Base-by-base conservation (phyloP, 495 filamentous ascomycete genomes). In the Entonaema liquescens region DNA sequence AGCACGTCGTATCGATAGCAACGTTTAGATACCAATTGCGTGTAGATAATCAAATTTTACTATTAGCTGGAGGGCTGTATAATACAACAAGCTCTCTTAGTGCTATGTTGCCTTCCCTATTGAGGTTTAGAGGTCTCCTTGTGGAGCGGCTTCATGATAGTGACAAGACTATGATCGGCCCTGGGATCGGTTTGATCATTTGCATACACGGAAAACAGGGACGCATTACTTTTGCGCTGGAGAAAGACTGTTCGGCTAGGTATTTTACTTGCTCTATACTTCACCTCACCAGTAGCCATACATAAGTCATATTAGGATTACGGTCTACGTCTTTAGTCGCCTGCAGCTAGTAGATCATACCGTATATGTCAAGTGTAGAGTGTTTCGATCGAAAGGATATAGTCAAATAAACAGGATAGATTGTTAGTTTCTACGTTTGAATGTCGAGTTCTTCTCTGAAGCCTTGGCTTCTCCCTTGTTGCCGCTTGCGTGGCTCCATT, bases 401-500 rank as follows among this genome's bases (percentile, higher is more conserved):
- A n/a, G n/a, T n/a, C n/a, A n/a, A n/a, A n/a, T n/a, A n/a, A n/a
- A n/a, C n/a, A n/a, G n/a, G n/a, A n/a, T n/a, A n/a, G n/a, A n/a
- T n/a, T n/a, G n/a, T n/a, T n/a, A n/a, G n/a, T n/a, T n/a, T n/a
- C n/a, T n/a, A n/a, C n/a, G n/a, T n/a, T 7, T n/a, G 7, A 13
- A 13, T 58, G 3, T 58, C 33, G 40, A n/a, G n/a, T n/a, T n/a
- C n/a, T n/a, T n/a, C n/a, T 50, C 64, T 64, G 56, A 63, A 47
- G 53, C 64, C 59, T 64, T 53, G 64, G 59, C 35, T 21, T 17
- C 5, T 61, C 36, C 55, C 64, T 55, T 40, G 38, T 42, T 64
- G 64, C 59, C n/a, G n/a, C n/a, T n/a, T n/a, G n/a, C n/a, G 55
- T 65, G 64, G 60, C 70, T 59, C 59, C 70, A 60, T 68, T 55